Evolutionary conservation across 805 yeast species (phyloP), one percentile per base, ranked within the genome.

Genomic region (Hanseniaspora guilliermondii): DNA sequence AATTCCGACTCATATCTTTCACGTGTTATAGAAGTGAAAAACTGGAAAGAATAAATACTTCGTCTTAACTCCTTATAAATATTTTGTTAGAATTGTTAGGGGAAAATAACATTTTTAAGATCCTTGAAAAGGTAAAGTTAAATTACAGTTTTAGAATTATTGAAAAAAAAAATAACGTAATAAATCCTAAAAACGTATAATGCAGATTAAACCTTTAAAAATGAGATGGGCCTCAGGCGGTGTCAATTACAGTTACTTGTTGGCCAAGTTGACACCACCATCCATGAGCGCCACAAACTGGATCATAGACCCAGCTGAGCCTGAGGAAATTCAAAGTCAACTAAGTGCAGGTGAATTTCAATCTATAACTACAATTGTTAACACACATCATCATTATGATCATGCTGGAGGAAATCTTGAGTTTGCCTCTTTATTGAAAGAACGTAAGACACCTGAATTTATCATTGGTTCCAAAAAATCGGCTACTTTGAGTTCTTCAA

Each of bases 191-290:
- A 14, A 30, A 30, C 2, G 11, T 7, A 76, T 68, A 47, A 93
- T 93, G 98, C 93, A 86, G 61, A 76, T 93, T 56, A 75, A 79
- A 60, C 70, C 83, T 32, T 78, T 93, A 60, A 89, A 91, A 53
- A 89, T 89, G 96, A 79, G 96, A 68, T 91, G 97, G 97, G 87
- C 91, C 53, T 65, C 79, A 25, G 96, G 97, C 53, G 93, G 91
- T 64, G 69, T 62, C 58, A 93, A 93, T 71, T 93, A 89, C 69
- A 76, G 89, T 61, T 93, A 93, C 65, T 66, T 89, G 9, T 65
- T 93, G 33, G 75, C 79, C 19, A 65, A 62, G 9, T 61, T 70
- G 7, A 96, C 89, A 68, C 78, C 77, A 24, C 71, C 73, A 17
- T 74, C 87, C 6, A 75, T 71, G 47, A 42, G 9, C 4, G 40